phyloP scores from a whole-genome alignment of 1,284 basidiomycete species.

The Cutaneotrichosporon sp. region DNA sequence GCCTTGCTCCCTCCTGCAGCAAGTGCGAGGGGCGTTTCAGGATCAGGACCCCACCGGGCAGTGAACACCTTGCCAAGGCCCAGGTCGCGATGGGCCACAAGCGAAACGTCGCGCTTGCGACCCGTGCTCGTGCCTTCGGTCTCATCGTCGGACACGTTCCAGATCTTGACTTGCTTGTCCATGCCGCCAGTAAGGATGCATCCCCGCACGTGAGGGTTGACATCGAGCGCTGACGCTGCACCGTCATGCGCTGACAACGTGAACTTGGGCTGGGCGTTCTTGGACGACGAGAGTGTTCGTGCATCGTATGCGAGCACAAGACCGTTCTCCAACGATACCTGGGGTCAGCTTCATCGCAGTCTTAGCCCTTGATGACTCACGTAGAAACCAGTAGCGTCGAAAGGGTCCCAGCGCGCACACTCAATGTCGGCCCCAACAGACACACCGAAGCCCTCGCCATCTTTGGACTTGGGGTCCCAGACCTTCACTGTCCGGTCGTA shows the following conservation, averaged over 20 bases:
- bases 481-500: conserved; percentile 90
- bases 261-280: conserved; percentile 58
- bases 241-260: conserved; percentile 92
- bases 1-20: conserved; percentile 92
- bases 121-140: conserved; percentile 52
- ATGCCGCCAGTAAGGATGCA: conserved; percentile 89
- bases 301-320: conserved; percentile 87
- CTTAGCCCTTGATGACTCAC: conserved; percentile 62
- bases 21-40: conserved; percentile 74
- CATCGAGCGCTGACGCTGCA: conserved; percentile 84
- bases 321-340: conserved; percentile 91
- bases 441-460: conserved; percentile 66
- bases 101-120: conserved; percentile 68
- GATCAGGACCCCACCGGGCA: conserved; percentile 79
- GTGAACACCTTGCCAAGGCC: conserved; percentile 96
- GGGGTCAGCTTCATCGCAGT: conserved; percentile 5
- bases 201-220: conserved; percentile 85
- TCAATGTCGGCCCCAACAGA: conserved; percentile 86
- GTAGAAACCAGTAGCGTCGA: conserved; percentile 80
- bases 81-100: conserved; percentile 86
- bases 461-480: conserved; percentile 84
- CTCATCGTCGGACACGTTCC: conserved; percentile 74
- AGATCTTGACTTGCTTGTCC: conserved; percentile 90
- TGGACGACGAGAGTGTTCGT: conserved; percentile 67
- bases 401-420: conserved; percentile 91